Evolutionary conservation across 768 basidiomycete genomes (phyloP).

Genomic region (Termitomyces sp.): DNA sequence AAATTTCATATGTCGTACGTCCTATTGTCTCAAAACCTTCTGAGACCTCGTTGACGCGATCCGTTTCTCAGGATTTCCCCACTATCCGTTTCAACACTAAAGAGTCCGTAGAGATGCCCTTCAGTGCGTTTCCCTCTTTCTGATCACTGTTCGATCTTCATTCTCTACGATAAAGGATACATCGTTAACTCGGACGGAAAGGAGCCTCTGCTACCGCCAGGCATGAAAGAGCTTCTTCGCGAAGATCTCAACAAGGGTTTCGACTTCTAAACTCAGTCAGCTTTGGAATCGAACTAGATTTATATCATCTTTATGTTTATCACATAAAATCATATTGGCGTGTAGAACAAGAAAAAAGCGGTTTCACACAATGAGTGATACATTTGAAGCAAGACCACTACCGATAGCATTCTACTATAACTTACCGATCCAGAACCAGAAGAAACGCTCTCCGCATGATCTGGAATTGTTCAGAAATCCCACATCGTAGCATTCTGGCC

Average conservation of each 20-base stretch:
- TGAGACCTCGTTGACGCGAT: not conserved
- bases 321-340: not conserved
- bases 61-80: slow-evolving; percentile 68
- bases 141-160: not conserved
- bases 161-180: slow-evolving; percentile 36
- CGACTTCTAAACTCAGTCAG: slow-evolving; percentile 50
- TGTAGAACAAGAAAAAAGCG: no score
- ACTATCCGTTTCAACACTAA: slow-evolving; percentile 84
- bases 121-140: slow-evolving; percentile 54
- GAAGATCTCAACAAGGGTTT: slow-evolving; percentile 87
- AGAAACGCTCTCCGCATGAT: no score
- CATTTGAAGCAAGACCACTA: no score
- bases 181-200: slow-evolving; percentile 38
- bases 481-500: slow-evolving; percentile 52
- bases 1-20: slow-evolving; percentile 74
- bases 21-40: not conserved
- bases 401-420: no score
- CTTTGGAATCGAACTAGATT: not conserved
- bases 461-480: no score
- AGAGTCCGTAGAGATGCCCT: slow-evolving; percentile 98
- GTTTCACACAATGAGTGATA: no score
- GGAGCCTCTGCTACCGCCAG: slow-evolving; percentile 79
- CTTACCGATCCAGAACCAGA: no score
- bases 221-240: slow-evolving; percentile 84
- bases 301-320: not conserved